Conservation (phyloP, 805 yeast species). For the Martiniozyma abietophila region DNA sequence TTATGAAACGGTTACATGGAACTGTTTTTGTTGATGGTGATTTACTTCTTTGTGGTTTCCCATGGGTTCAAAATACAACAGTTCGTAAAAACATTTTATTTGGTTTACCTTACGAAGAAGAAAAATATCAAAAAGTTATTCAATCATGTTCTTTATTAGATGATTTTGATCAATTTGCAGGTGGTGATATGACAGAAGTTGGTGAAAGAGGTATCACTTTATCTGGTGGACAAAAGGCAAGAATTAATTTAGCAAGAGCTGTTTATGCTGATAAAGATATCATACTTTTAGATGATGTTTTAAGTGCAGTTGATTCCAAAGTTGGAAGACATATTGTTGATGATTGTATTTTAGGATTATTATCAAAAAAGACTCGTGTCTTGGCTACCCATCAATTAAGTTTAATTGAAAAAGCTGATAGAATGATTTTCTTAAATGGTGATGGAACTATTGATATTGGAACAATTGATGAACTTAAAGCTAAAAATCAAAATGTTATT, state of each 20-base stretch:
- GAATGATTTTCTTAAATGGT: slow-evolving; percentile 59
- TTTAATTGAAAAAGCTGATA: slow-evolving; percentile 58
- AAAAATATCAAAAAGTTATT: slow-evolving; percentile 45
- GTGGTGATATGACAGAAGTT: slow-evolving; percentile 68
- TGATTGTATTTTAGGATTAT: slow-evolving; percentile 51
- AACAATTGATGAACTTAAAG: slow-evolving; percentile 42
- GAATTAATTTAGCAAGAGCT: slow-evolving; percentile 61
- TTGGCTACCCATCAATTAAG: slow-evolving; percentile 81
- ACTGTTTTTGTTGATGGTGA: slow-evolving; percentile 43
- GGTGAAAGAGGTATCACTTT: slow-evolving; percentile 81
- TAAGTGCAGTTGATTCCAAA: slow-evolving; percentile 67
- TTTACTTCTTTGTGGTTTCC: slow-evolving; percentile 45
- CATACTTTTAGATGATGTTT: slow-evolving; percentile 52
- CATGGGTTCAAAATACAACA: slow-evolving; percentile 84
- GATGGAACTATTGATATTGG: slow-evolving; percentile 57
- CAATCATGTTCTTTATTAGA: slow-evolving; percentile 56
- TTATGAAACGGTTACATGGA: slow-evolving; percentile 54
- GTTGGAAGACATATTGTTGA: slow-evolving; percentile 49
- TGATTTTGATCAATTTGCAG: slow-evolving; percentile 58
- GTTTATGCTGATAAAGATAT: slow-evolving; percentile 54
- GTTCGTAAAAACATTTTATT: slow-evolving; percentile 68
- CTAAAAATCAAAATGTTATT: slow-evolving; percentile 27
- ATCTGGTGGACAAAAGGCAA: slow-evolving; percentile 83
- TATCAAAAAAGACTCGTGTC: slow-evolving; percentile 53
- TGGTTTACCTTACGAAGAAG: slow-evolving; percentile 45